phyloP scores from a whole-genome alignment of 805 yeast genomes.

The Candida verbasci region DNA sequence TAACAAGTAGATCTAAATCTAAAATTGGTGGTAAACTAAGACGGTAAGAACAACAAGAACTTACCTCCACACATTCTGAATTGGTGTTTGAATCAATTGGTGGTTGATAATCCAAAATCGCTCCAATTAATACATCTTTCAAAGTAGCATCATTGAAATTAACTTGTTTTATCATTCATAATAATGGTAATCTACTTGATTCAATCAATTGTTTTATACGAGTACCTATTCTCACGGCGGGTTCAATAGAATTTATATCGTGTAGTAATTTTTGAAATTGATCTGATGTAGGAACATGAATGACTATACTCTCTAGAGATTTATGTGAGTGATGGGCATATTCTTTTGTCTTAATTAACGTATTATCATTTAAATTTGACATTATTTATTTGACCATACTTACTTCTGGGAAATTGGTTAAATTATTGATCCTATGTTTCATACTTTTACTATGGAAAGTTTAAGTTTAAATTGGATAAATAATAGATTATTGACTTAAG shows the following conservation, averaged over 20 bases:
- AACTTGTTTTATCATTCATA: constrained; percentile 24
- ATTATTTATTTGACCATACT: no score
- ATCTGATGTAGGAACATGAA: not conserved
- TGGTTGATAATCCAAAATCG: constrained; percentile 27
- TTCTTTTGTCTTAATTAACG: no score
- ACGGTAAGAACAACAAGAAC: constrained; percentile 17
- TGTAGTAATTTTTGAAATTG: not conserved
- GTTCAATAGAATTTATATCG: not conserved
- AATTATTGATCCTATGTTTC: no score
- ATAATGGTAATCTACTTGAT: constrained; percentile 27
- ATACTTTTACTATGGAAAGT: no score
- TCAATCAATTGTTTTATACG: constrained; percentile 31
- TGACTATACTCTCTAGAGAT: not conserved
- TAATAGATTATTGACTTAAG: no score
- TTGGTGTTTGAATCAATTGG: not conserved
- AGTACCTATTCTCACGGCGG: constrained; percentile 20
- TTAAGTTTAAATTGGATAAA: no score
- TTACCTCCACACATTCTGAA: not conserved
- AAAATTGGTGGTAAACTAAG: constrained; percentile 29
- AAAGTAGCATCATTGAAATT: constrained; percentile 29
- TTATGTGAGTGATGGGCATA: no score
- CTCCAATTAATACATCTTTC: constrained; percentile 25
- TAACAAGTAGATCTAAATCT: constrained; percentile 18
- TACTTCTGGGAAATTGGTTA: no score
- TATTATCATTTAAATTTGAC: no score